Evolutionary conservation across 2,329 filamentous ascomycete genomes (phyloP).

Genomic region (Aureobasidium sp.): DNA sequence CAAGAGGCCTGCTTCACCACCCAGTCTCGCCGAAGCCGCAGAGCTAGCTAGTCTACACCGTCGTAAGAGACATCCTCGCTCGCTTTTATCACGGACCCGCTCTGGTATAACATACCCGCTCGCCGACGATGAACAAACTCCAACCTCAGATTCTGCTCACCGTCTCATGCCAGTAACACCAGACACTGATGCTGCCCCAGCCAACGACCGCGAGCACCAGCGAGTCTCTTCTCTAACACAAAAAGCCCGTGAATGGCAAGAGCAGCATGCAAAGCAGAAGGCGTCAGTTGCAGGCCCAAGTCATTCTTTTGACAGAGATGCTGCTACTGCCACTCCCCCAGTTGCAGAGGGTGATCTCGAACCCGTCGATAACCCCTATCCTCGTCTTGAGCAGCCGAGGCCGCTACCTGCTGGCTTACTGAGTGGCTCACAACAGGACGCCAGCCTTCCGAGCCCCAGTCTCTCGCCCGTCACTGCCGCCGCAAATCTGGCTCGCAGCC

Average conservation of each 20-base stretch:
- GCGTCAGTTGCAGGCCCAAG: not conserved
- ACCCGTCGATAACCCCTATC: conserved; percentile 33
- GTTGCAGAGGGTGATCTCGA: conserved; percentile 67
- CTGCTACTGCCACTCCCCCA: conserved; percentile 59
- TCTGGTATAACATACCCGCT: conserved; percentile 15
- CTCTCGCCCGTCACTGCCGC: conserved; percentile 83
- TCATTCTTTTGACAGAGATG: not conserved
- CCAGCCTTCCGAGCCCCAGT: conserved; percentile 88
- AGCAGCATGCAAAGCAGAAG: conserved; percentile 9
- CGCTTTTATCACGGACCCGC: conserved; percentile 25
- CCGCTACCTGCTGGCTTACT: conserved; percentile 50
- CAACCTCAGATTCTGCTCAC: not conserved
- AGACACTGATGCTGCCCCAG: conserved; percentile 25
- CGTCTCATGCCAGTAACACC: conserved; percentile 27
- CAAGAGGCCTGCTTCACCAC: conserved; percentile 20
- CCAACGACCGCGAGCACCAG: not conserved
- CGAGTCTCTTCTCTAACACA: not conserved
- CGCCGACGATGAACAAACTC: not conserved
- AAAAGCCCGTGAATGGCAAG: conserved; percentile 13
- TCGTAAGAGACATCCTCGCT: conserved; percentile 44
- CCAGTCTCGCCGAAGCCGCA: conserved; percentile 48
- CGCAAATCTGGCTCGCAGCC: conserved; percentile 47
- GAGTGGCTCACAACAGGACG: conserved; percentile 71
- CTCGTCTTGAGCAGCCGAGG: conserved; percentile 17
- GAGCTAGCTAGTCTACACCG: conserved; percentile 44